A percentile compares a stretch with the other conserved stretches of the same genome.
These are phyloP conservation scores for Plectranthus barbatus DNA, from an alignment of 257 asterid genomes.

Conservation along the genomic window DNA sequence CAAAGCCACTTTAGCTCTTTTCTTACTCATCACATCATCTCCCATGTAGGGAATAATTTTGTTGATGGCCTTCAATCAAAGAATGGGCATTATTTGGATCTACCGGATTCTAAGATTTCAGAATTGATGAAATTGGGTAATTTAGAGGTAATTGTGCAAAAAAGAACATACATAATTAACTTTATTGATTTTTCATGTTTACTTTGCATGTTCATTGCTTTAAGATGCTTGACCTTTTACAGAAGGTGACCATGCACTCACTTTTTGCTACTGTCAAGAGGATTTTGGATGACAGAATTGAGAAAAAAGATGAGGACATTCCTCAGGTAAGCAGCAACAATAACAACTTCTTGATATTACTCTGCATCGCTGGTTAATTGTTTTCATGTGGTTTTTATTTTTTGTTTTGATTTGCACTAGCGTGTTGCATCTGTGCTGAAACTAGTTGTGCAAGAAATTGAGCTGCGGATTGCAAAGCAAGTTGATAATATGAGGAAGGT, in stretches of 20 bases:
- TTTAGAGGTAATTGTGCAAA: constrained; percentile 51
- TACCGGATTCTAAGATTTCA: constrained; percentile 52
- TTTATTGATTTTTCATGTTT: constrained; percentile 1
- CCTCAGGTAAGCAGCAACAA: constrained; percentile 58
- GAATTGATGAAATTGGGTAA: constrained; percentile 66
- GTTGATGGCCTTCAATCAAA: constrained; percentile 39
- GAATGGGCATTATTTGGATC: constrained; percentile 41
- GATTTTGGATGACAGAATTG: constrained; percentile 70
- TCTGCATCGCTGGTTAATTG: constrained; percentile 6
- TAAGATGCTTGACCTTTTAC: constrained; percentile 27
- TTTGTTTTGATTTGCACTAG: constrained; percentile 36
- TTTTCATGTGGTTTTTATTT: constrained; percentile 5
- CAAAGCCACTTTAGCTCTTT: background rate
- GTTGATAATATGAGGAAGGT: constrained; percentile 70
- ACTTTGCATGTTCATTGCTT: constrained; percentile 16
- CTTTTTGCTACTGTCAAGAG: constrained; percentile 55
- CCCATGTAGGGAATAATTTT: constrained; percentile 31
- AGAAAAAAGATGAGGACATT: constrained; percentile 63
- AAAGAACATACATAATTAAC: background rate
- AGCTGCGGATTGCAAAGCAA: constrained; percentile 65
- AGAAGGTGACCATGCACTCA: constrained; percentile 67
- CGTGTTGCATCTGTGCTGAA: constrained; percentile 74
- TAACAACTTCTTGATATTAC: constrained; percentile 11
- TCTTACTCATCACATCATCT: constrained; percentile 21
- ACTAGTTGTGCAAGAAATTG: constrained; percentile 76